These are phyloP conservation scores for Crithidia expoeki DNA, from an alignment of 208 protist species.

Conservation along the genomic window DNA sequence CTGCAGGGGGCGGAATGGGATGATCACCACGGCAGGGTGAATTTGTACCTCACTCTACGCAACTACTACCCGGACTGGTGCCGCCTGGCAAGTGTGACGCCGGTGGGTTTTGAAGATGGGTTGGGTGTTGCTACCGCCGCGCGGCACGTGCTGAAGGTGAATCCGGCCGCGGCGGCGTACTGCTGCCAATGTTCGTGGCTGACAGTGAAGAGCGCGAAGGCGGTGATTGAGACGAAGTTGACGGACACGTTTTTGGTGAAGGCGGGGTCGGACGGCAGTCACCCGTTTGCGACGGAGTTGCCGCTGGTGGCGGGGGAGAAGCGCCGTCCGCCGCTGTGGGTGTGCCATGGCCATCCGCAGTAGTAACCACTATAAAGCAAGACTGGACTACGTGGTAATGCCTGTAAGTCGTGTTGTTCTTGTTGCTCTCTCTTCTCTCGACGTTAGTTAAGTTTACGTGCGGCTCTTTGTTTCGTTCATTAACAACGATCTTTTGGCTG, in stretches of 20 bases:
- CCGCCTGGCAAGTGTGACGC: slow-evolving; percentile 53
- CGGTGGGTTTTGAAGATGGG: slow-evolving; percentile 47
- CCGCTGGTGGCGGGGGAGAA: slow-evolving; percentile 41
- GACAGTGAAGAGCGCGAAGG: slow-evolving; percentile 48
- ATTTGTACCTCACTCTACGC: slow-evolving; percentile 84
- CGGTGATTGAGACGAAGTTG: slow-evolving; percentile 62
- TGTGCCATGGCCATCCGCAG: slow-evolving; percentile 65
- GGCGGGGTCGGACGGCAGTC: slow-evolving; percentile 4
- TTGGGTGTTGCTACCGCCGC: not conserved
- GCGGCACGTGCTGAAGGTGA: slow-evolving; percentile 39
- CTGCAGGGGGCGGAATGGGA: slow-evolving; percentile 81
- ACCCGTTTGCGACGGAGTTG: slow-evolving; percentile 63
- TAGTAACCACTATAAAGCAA: not conserved
- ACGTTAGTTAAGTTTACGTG: too few species aligned
- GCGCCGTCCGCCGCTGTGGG: slow-evolving; percentile 80
- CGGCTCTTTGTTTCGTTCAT: too few species aligned
- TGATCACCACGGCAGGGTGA: slow-evolving; percentile 48
- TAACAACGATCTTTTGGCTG: too few species aligned
- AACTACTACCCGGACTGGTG: slow-evolving; percentile 92
- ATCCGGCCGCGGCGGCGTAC: slow-evolving; percentile 60
- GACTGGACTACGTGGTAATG: too few species aligned
- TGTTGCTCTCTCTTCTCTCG: too few species aligned
- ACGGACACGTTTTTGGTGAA: slow-evolving; percentile 36
- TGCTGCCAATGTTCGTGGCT: slow-evolving; percentile 91
- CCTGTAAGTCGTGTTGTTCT: too few species aligned